Base-by-base conservation (phyloP, 208 protist genomes). In the Trypanosoma caninum region DNA sequence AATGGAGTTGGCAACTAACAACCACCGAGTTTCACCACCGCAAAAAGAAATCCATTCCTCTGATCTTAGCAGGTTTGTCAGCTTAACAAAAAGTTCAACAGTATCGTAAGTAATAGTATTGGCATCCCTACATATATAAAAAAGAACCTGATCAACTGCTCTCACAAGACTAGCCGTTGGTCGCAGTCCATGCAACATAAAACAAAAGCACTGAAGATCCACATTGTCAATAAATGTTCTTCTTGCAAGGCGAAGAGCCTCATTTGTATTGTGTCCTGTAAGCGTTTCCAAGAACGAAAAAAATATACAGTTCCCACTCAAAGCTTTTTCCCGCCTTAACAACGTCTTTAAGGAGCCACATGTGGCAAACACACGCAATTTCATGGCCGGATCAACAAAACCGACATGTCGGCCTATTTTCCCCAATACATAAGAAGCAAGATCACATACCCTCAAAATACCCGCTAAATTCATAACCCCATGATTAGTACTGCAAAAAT, bases 141-240 rank as follows among this genome's bases (percentile, higher is more conserved):
- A 10, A 41, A 66, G 30, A 38, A 42, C 28, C 3, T 2, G 11
- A 25, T 48, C 50, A 41, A 51, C 18, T 27, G 37, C 28, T 22
- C 16, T 9, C 13, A 56, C 6, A 9, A 41, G 31, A 11, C 42
- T 31, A 22, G 2, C 28, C 8, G 16, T 52, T 18, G 18, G 44
- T 13, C n/a, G 28, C n/a, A 30, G 9, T 28, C 18, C 47, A 14
- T 34, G 33, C 7, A 65, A 34, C 48, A 56, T 13, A 47, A 13
- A 37, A 27, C 22, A 45, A 8, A 65, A 37, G 33, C 6, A 56
- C 4, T 20, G 16, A 56, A 65, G 7, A 56, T 56, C 34, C n/a
- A 23, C 16, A 52, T 66, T 40, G 16, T 40, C 8, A n/a, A 31
- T 11, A 48, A 2, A 14, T 7, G 40, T 27, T 18, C 13, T 46